Conservation (phyloP, 495 filamentous ascomycete species). For the Parachaetomium inaequale region DNA sequence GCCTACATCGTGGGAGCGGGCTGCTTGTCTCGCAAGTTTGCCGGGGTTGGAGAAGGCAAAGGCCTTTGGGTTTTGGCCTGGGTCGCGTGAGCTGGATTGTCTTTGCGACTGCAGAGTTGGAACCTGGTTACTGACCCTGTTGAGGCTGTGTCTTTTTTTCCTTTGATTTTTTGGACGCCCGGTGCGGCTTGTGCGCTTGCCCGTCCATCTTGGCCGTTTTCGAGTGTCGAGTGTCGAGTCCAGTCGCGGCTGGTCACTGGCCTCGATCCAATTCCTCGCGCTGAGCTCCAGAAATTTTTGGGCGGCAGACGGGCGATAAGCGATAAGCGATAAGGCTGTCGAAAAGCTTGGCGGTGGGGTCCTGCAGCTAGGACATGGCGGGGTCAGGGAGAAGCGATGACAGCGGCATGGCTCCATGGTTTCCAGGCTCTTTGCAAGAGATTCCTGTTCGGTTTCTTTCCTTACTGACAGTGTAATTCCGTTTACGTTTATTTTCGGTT, state of each 20-base stretch:
- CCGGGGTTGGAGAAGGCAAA: conserved; percentile 85
- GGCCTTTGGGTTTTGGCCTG: conserved; percentile 84
- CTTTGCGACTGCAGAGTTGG: neutral
- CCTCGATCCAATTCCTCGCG: conserved; percentile 10
- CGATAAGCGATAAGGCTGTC: conserved; percentile 23
- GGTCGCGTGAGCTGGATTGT: neutral
- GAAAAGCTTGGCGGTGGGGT: conserved; percentile 26
- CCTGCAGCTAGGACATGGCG: neutral
- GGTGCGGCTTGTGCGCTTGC: conserved; percentile 81
- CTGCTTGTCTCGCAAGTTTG: conserved; percentile 75
- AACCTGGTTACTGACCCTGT: conserved; percentile 30
- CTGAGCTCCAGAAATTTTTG: conserved; percentile 33
- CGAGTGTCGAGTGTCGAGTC: neutral
- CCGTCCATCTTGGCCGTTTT: conserved; percentile 59
- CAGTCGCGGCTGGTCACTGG: conserved; percentile 9
- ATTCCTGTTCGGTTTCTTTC: too few relatives aligned
- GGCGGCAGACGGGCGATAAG: conserved; percentile 20
- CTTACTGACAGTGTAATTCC: too few relatives aligned
- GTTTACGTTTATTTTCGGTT: too few relatives aligned
- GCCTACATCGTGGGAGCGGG: conserved; percentile 82
- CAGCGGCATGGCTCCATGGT: too few relatives aligned
- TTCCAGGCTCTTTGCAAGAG: too few relatives aligned
- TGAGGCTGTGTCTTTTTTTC: conserved; percentile 75
- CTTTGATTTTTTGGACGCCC: conserved; percentile 78
- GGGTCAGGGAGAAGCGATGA: neutral